Conservation (phyloP, 2,329 filamentous ascomycete genomes). For the Leptographium flavum region DNA sequence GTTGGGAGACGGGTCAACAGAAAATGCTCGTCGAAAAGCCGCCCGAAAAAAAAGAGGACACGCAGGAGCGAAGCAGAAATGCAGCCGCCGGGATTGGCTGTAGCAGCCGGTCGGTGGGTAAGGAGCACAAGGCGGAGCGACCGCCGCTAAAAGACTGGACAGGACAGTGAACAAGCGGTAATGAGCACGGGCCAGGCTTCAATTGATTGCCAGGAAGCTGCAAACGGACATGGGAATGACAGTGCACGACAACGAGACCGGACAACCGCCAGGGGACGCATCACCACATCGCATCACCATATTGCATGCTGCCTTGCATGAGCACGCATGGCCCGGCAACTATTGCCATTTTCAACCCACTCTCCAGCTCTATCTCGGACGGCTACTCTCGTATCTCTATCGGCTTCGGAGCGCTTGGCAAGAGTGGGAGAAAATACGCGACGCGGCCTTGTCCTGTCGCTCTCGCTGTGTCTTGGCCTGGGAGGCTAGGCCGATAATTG, state of each 20-base stretch:
- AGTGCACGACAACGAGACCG: no score
- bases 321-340: no score
- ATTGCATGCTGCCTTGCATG: no score
- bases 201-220: no score
- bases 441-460: no score
- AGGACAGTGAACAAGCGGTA: background rate
- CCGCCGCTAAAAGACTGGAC: background rate
- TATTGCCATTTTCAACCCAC: background rate
- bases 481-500: background rate
- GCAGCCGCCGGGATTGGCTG: constrained; percentile 8
- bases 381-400: background rate
- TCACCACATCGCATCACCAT: no score
- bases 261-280: no score
- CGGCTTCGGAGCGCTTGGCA: background rate
- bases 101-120: background rate
- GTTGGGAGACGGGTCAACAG: background rate
- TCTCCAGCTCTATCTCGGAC: background rate
- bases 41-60: background rate
- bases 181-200: background rate
- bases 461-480: no score
- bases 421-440: background rate
- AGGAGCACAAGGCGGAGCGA: background rate
- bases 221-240: no score
- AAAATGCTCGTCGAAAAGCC: no score
- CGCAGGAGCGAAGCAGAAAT: constrained; percentile 4